phyloP scores from a whole-genome alignment of 2,329 filamentous ascomycete genomes.

The Teratosphaeria epicoccoides region DNA sequence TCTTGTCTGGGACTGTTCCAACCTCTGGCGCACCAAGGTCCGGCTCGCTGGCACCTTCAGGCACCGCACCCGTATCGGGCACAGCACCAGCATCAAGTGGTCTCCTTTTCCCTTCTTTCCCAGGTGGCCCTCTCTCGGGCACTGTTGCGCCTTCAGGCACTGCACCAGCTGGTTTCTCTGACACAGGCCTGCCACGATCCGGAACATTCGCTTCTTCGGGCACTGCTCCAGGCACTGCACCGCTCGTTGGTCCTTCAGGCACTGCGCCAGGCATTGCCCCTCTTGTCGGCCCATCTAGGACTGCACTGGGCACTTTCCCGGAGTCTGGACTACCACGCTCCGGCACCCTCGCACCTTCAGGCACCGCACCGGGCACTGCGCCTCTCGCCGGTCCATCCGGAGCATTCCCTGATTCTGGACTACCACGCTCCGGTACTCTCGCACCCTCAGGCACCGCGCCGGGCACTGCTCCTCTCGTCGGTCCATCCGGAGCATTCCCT shows the following conservation, averaged over 20 bases:
- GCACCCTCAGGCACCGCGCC: background rate
- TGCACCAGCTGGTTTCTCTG: background rate
- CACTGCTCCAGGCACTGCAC: background rate
- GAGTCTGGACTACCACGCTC: background rate
- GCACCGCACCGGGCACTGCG: background rate
- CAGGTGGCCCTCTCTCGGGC: no score
- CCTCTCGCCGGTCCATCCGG: background rate
- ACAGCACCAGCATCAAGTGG: no score
- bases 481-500: background rate
- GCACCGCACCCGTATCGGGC: background rate
- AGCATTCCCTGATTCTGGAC: background rate
- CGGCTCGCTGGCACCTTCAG: background rate
- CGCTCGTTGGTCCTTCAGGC: background rate
- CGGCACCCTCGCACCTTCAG: background rate
- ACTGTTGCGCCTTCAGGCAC: background rate
- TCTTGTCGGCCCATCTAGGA: background rate
- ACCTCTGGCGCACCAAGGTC: background rate
- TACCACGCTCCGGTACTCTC: background rate
- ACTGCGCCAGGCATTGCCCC: background rate
- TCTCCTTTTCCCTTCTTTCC: no score
- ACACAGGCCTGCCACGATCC: background rate
- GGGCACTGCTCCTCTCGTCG: background rate
- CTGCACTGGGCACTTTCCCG: background rate
- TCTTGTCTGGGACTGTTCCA: background rate
- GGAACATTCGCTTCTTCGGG: background rate